Evolutionary conservation across 2,329 filamentous ascomycete species (phyloP).

Genomic region (Endocalyx cinctus): DNA sequence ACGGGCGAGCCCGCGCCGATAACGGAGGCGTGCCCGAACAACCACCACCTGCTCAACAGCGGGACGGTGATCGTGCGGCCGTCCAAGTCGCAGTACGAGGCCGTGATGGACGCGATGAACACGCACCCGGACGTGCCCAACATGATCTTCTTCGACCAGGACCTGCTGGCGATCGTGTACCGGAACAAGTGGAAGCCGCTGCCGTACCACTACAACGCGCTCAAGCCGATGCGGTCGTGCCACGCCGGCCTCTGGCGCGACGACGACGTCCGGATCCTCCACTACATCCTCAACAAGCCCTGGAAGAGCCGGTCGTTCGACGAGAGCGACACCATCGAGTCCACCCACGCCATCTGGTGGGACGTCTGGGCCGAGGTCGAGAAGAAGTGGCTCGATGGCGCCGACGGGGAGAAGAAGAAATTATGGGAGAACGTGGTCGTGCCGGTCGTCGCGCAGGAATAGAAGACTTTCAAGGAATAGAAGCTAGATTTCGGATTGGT

Average conservation of each 20-base stretch:
- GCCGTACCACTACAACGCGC: slow-evolving; percentile 25
- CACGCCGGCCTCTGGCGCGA: slow-evolving; percentile 21
- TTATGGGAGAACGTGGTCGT: slow-evolving; percentile 27
- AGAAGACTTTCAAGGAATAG: no score
- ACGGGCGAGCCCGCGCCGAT: slow-evolving; percentile 23
- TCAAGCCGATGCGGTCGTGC: slow-evolving; percentile 27
- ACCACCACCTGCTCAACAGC: slow-evolving; percentile 32
- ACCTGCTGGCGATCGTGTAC: slow-evolving; percentile 25
- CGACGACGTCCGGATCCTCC: slow-evolving; percentile 21
- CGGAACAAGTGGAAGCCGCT: slow-evolving; percentile 21
- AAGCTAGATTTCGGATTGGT: no score
- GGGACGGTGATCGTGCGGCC: slow-evolving; percentile 28
- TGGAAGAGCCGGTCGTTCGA: slow-evolving; percentile 23
- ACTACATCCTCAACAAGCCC: slow-evolving; percentile 28
- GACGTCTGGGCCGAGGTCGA: slow-evolving; percentile 22
- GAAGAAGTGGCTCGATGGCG: slow-evolving; percentile 22
- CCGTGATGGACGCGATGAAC: slow-evolving; percentile 12
- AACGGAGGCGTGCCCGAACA: slow-evolving; percentile 19
- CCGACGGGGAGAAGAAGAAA: slow-evolving; percentile 19
- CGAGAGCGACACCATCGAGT: slow-evolving; percentile 19
- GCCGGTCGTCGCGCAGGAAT: slow-evolving; percentile 29
- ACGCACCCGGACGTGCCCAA: slow-evolving; percentile 24
- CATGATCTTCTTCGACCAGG: slow-evolving; percentile 28
- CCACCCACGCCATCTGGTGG: slow-evolving; percentile 30
- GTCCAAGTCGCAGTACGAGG: slow-evolving; percentile 22